A percentile compares a stretch with the other conserved stretches of the same genome.
These are phyloP conservation scores for Wakefieldia striispora DNA, from an alignment of 768 basidiomycete genomes.

Conservation along the genomic window DNA sequence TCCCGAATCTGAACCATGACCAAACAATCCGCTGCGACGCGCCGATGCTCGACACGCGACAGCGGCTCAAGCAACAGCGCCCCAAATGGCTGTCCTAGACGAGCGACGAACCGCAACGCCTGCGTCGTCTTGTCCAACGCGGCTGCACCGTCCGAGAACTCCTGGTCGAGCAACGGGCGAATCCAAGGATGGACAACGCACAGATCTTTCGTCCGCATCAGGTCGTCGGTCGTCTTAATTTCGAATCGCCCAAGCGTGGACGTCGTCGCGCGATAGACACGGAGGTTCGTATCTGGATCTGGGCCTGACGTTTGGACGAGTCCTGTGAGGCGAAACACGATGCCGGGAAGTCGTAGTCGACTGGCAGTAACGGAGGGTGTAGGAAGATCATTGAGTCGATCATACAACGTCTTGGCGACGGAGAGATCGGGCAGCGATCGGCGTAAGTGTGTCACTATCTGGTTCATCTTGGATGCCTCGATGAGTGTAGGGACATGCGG, in stretches of 20 bases:
- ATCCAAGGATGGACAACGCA: constrained; percentile 6
- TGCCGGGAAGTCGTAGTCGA: constrained; percentile 1
- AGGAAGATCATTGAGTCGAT: neutral
- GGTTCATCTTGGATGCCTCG: neutral
- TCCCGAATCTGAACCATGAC: constrained; percentile 6
- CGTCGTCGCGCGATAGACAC: neutral
- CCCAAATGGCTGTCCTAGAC: neutral
- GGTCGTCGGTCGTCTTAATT: neutral
- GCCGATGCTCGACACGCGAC: neutral
- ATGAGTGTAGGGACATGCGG: neutral
- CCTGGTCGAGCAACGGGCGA: neutral
- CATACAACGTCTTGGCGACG: neutral
- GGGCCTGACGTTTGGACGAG: neutral
- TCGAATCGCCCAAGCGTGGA: neutral
- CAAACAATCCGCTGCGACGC: constrained; percentile 10
- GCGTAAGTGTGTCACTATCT: neutral
- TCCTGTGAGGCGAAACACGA: neutral
- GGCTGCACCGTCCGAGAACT: neutral
- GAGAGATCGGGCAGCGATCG: neutral
- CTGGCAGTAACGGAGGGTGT: neutral
- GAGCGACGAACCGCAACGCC: neutral
- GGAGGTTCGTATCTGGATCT: neutral
- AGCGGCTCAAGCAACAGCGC: neutral
- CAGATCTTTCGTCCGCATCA: neutral
- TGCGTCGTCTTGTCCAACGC: neutral